A percentile compares a stretch with the other conserved stretches of the same genome.
These are phyloP conservation scores for Cyclotella kingstonii DNA, from an alignment of 108 stramenopile genomes.

Conservation along the genomic window DNA sequence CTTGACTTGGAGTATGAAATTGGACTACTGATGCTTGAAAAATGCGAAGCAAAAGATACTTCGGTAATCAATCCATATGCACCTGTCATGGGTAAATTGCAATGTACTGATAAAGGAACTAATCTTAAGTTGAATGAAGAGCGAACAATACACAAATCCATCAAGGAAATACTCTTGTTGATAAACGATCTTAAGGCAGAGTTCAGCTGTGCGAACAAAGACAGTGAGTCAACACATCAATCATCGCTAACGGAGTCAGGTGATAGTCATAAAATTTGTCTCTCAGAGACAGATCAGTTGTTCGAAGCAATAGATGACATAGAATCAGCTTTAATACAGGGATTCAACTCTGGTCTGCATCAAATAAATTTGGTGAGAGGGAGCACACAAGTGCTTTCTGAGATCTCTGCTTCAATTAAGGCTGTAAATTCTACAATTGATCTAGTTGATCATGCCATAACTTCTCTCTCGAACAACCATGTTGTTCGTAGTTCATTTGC, in stretches of 20 bases:
- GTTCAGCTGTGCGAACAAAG: neutral
- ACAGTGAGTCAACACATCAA: neutral
- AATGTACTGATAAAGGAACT: neutral
- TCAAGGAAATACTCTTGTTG: constrained; percentile 22
- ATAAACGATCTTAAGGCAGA: constrained; percentile 17
- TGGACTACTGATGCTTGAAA: constrained; percentile 41
- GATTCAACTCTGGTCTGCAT: neutral
- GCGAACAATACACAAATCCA: constrained; percentile 47
- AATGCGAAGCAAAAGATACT: constrained; percentile 9
- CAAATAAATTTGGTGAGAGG: neutral
- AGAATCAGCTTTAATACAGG: neutral
- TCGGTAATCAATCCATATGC: neutral
- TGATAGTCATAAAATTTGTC: neutral
- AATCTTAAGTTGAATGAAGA: constrained; percentile 38
- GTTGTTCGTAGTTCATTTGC: constrained; percentile 22
- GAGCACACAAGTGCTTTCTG: constrained; percentile 3
- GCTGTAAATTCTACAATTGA: constrained; percentile 7
- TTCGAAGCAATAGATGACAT: constrained; percentile 2
- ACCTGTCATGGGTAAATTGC: neutral
- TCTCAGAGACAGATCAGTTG: neutral
- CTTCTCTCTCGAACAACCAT: constrained; percentile 31
- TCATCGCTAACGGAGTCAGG: neutral
- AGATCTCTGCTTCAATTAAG: constrained; percentile 8
- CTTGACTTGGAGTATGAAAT: constrained; percentile 70
- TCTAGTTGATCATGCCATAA: constrained; percentile 25